A percentile compares a stretch with the other conserved stretches of the same genome.
Evolutionary conservation across 495 filamentous ascomycete genomes (phyloP).

Genomic region (Aspergillus cavernicola): DNA sequence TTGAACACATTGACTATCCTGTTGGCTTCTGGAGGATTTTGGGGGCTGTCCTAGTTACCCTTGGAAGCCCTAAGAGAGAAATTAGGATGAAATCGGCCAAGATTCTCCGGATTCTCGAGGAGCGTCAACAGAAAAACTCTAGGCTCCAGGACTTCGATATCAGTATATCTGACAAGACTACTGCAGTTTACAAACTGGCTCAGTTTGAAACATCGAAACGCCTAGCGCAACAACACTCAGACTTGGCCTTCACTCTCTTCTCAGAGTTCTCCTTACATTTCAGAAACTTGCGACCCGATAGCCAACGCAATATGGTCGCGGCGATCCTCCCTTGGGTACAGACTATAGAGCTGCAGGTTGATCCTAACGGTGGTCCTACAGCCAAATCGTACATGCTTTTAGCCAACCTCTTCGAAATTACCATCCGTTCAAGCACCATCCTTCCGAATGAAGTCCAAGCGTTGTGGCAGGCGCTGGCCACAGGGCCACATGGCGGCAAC

Average conservation of each 20-base stretch:
- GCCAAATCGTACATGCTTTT: constrained; percentile 91
- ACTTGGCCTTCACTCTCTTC: constrained; percentile 88
- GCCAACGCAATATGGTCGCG: constrained; percentile 90
- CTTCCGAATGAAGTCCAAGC: constrained; percentile 97
- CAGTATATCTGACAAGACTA: constrained; percentile 96
- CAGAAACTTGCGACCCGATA: constrained; percentile 71
- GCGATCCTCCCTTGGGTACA: constrained; percentile 97
- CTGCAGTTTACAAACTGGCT: constrained; percentile 93
- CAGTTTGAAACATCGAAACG: constrained; percentile 94
- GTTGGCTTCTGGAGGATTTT: constrained; percentile 88
- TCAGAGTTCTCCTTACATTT: constrained; percentile 93
- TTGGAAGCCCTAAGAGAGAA: constrained; percentile 84
- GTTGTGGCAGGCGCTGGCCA: constrained; percentile 93
- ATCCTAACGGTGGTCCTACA: constrained; percentile 87
- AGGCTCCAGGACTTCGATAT: constrained; percentile 97
- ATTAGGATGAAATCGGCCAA: constrained; percentile 86
- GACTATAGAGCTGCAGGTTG: constrained; percentile 86
- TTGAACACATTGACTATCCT: constrained; percentile 72
- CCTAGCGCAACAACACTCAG: constrained; percentile 80
- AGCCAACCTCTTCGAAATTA: constrained; percentile 94
- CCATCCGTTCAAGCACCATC: constrained; percentile 80
- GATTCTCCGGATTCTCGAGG: constrained; percentile 77
- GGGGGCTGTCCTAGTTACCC: constrained; percentile 80
- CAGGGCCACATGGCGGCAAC: constrained; percentile 90
- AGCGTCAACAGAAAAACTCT: constrained; percentile 77